Evolutionary conservation across 202 grass and related monocot species (phyloP), one percentile per base, ranked within the genome.

Genomic region (Dendrocalamus latiflorus): DNA sequence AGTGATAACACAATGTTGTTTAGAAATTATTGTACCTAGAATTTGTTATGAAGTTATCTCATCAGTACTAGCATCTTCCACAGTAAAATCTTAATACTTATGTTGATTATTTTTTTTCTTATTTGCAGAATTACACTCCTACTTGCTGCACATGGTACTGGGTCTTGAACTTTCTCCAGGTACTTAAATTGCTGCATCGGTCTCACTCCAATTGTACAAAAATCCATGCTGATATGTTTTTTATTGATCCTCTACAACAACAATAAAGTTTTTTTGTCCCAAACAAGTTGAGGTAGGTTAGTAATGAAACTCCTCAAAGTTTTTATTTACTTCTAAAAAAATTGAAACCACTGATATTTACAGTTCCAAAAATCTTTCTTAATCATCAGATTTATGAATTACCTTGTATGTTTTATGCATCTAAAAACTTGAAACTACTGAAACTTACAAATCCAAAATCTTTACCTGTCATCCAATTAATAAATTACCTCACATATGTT

Each of bases 101-200:
- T 78, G 33, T 33, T 85, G 16, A 53, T 72, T 74, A 14, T n/a
- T n/a, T n/a, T 81, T 37, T 42, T 77, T 73, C 36, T 72, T 57
- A 50, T 64, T 84, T 62, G 48, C 86, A 94, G 94, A 97, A 94
- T 45, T 87, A 83, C 80, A 89, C 91, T 47, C n/a, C 83, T 50
- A 88, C 88, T 65, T 97, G 94, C 85, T 94, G 91, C 44, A 65
- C 47, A 74, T 90, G 83, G 81, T 94, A 91, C 75, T 97, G 94
- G 94, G 71, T 82, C 69, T 80, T 94, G 34, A 97, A 94, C 79
- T 88, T 94, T 89, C 91, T 97, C 47, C 94, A 97, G 91, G 94
- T 97, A 84, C 15, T 63, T 68, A 50, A 34, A 53, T 64, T 39
- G 45, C 12, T 25, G 14, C n/a, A n/a, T 5, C 59, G 72, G 15